A percentile compares a stretch with the other conserved stretches of the same genome.
These are phyloP conservation scores for Zanthoxylum bungeanum DNA, from an alignment of 345 rosid species.

Conservation along the genomic window DNA sequence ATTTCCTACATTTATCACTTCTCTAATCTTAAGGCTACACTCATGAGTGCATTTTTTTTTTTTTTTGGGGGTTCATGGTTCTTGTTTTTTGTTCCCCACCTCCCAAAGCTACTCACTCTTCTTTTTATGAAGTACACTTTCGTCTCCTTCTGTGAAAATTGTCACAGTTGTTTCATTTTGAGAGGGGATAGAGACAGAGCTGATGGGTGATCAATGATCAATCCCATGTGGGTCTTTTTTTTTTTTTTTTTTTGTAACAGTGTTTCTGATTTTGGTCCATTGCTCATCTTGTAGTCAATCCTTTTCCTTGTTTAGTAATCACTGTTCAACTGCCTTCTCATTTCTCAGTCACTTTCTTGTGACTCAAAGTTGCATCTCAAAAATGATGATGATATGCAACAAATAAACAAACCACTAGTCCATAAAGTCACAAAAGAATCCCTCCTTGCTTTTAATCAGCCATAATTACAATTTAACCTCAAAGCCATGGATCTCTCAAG, in stretches of 20 bases:
- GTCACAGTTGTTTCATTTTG: conserved; percentile 11
- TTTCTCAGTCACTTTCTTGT: conserved; percentile 28
- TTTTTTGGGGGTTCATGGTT: no score
- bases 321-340: conserved; percentile 19
- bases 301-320: conserved; percentile 20
- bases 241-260: not conserved
- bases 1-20: not conserved
- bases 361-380: conserved; percentile 13
- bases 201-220: not conserved
- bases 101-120: conserved; percentile 23
- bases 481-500: conserved; percentile 46
- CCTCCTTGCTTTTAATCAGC: not conserved
- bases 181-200: not conserved
- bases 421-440: not conserved
- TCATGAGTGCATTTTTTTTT: not conserved
- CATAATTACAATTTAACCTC: not conserved
- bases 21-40: not conserved
- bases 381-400: not conserved
- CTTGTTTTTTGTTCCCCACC: not conserved
- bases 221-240: conserved; percentile 16
- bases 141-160: conserved; percentile 17
- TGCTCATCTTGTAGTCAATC: conserved; percentile 14
- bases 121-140: conserved; percentile 27
- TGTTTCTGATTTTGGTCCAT: not conserved
- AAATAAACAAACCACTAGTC: not conserved